Evolutionary conservation across 352 stramenopile species (phyloP).

Genomic region (Phytopythium cucurbitacearum): DNA sequence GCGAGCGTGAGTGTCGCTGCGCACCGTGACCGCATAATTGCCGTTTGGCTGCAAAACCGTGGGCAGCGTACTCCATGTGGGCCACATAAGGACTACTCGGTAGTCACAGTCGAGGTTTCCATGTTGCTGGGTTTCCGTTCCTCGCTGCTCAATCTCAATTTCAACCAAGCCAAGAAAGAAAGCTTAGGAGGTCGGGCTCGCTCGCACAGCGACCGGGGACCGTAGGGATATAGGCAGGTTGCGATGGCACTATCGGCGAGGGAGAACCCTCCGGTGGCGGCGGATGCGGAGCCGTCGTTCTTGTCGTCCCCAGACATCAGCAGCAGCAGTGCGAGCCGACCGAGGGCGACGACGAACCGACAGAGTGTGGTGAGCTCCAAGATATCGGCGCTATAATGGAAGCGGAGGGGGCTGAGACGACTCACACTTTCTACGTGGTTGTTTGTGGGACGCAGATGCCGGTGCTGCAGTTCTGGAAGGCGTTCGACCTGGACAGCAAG

Average conservation of each 20-base stretch:
- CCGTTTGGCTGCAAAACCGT: no score
- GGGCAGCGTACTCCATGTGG: not conserved
- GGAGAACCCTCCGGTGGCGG: not conserved
- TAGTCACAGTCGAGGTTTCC: no score
- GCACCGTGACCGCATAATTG: no score
- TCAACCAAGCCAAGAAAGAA: no score
- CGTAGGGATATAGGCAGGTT: no score
- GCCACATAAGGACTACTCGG: not conserved
- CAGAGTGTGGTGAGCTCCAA: constrained; percentile 13
- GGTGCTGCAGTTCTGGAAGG: constrained; percentile 83
- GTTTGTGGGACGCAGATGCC: constrained; percentile 18
- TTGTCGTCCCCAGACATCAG: constrained; percentile 9
- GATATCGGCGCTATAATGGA: no score
- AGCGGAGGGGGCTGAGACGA: no score
- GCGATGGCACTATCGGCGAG: not conserved
- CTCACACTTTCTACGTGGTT: not conserved
- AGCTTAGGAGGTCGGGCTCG: no score
- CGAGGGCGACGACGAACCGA: constrained; percentile 12
- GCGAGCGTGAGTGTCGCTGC: no score
- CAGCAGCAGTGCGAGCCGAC: constrained; percentile 7
- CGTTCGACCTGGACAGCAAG: constrained; percentile 87
- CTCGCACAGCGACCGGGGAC: no score
- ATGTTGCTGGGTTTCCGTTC: no score
- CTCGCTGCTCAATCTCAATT: no score
- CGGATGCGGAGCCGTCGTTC: constrained; percentile 3